phyloP scores from a whole-genome alignment of 495 filamentous ascomycete genomes.

The Ramalina peruviana region DNA sequence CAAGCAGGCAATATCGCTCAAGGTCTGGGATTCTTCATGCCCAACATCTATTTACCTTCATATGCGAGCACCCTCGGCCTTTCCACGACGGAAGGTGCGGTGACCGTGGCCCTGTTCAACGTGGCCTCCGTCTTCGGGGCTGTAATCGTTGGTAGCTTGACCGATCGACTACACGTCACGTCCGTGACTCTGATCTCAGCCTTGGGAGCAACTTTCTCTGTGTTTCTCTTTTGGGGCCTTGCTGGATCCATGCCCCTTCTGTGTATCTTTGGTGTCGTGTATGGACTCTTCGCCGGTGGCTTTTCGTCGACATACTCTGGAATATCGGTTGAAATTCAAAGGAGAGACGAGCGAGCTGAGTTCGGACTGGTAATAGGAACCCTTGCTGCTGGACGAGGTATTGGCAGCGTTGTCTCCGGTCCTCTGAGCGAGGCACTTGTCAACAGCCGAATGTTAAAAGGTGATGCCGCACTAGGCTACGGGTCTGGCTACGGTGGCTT shows the following conservation, averaged over 20 bases:
- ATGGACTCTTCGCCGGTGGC: constrained; percentile 56
- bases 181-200: constrained; percentile 46
- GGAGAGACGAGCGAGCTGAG: constrained; percentile 31
- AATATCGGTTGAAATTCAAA: constrained; percentile 41
- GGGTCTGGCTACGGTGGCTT: constrained; percentile 28
- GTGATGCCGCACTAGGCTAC: constrained; percentile 20
- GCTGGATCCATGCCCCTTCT: constrained; percentile 38
- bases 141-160: constrained; percentile 43
- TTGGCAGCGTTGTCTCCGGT: constrained; percentile 50
- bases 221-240: constrained; percentile 58
- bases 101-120: constrained; percentile 44
- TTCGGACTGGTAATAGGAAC: constrained; percentile 49
- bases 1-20: constrained; percentile 45
- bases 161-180: constrained; percentile 45
- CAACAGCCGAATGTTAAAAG: constrained; percentile 18
- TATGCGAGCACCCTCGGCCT: constrained; percentile 38
- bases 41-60: constrained; percentile 48
- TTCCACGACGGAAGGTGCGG: constrained; percentile 29
- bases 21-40: constrained; percentile 54
- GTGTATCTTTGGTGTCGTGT: constrained; percentile 50
- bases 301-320: constrained; percentile 50
- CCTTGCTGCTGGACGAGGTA: constrained; percentile 47
- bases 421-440: constrained; percentile 46
- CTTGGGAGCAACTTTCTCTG: constrained; percentile 40
- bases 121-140: constrained; percentile 42